Conservation (phyloP, 495 filamentous ascomycete genomes). For the Cercophora sp. region DNA sequence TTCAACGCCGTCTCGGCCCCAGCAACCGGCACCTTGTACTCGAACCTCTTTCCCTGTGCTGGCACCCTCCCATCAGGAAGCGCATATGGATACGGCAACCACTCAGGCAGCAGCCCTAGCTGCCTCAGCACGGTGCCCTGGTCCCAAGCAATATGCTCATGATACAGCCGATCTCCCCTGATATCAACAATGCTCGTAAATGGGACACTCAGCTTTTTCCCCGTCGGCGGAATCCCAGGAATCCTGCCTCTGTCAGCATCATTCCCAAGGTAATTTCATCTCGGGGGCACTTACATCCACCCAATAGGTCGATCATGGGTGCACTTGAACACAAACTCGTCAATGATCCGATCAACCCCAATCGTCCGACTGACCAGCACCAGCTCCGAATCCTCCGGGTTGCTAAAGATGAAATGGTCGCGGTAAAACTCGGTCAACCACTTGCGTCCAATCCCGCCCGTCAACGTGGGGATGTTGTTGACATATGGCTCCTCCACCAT, state of each 20-base stretch:
- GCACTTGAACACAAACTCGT: constrained; percentile 58
- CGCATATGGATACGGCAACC: constrained; percentile 53
- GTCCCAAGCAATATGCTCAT: constrained; percentile 87
- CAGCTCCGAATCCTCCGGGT: constrained; percentile 63
- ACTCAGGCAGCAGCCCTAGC: constrained; percentile 64
- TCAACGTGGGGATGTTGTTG: constrained; percentile 56
- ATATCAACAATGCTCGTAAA: constrained; percentile 73
- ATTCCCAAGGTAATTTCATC: too few species aligned
- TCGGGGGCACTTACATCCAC: constrained; percentile 62
- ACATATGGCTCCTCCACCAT: constrained; percentile 60
- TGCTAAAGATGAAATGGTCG: constrained; percentile 66
- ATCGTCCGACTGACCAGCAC: constrained; percentile 70
- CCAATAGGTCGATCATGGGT: constrained; percentile 68
- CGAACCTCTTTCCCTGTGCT: constrained; percentile 43
- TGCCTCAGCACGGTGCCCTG: constrained; percentile 78
- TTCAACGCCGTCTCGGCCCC: constrained; percentile 64
- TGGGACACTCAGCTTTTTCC: constrained; percentile 62
- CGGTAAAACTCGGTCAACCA: constrained; percentile 70
- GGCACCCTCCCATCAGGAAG: constrained; percentile 42
- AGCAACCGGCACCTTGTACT: constrained; percentile 65
- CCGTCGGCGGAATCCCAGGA: constrained; percentile 70
- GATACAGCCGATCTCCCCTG: constrained; percentile 67
- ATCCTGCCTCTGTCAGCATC: constrained; percentile 35
- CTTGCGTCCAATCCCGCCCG: constrained; percentile 68
- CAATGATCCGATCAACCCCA: constrained; percentile 52